A percentile compares a stretch with the other conserved stretches of the same genome.
Evolutionary conservation across 441 rosid species (phyloP).

Genomic region (Arabidopsis hybrid): DNA sequence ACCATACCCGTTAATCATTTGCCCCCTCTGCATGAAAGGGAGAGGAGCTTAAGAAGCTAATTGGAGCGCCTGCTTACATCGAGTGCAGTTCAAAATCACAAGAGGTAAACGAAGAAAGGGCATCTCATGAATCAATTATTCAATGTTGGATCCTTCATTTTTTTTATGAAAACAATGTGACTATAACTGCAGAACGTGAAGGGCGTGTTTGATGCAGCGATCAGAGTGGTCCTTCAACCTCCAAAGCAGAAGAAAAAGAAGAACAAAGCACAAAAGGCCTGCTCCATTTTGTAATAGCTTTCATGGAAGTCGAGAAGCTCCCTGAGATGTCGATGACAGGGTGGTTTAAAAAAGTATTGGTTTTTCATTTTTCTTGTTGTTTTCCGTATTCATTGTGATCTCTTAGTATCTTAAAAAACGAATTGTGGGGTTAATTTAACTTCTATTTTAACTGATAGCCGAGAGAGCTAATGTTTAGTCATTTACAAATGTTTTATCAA

Average conservation of each 20-base stretch:
- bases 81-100: slow-evolving; percentile 81
- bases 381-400: slow-evolving; percentile 34
- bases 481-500: background rate
- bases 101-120: slow-evolving; percentile 50
- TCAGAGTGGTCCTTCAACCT: slow-evolving; percentile 81
- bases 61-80: slow-evolving; percentile 74
- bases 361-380: slow-evolving; percentile 20
- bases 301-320: slow-evolving; percentile 33
- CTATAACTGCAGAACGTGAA: slow-evolving; percentile 67
- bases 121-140: background rate
- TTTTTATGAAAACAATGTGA: slow-evolving; percentile 30
- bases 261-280: slow-evolving; percentile 71
- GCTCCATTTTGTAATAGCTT: slow-evolving; percentile 69
- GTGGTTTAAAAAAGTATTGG: slow-evolving; percentile 20
- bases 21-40: slow-evolving; percentile 50
- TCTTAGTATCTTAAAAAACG: slow-evolving; percentile 30
- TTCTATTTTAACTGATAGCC: slow-evolving; percentile 6
- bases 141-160: slow-evolving; percentile 1
- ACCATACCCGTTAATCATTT: background rate
- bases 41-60: slow-evolving; percentile 76
- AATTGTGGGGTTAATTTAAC: slow-evolving; percentile 22
- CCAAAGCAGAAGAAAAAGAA: slow-evolving; percentile 81
- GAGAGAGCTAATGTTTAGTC: slow-evolving; percentile 16
- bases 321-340: slow-evolving; percentile 24
- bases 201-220: slow-evolving; percentile 80